Base-by-base conservation (phyloP, 164 flowering plant species). In the Vitis amurensis region DNA sequence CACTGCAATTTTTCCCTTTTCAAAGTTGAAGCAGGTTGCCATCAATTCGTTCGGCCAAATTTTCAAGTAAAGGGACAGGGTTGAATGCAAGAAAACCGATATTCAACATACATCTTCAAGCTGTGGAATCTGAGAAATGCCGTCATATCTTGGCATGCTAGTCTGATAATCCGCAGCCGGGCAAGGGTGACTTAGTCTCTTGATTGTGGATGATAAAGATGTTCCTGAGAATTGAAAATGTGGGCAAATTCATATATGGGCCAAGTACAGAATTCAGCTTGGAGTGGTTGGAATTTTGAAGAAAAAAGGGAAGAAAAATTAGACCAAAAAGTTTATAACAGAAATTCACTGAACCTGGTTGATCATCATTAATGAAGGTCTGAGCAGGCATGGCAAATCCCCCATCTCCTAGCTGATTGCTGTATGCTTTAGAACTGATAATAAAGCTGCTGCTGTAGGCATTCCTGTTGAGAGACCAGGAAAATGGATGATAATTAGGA, bases 31-130 rank as follows among this genome's bases (percentile, higher is more conserved):
- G 44, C 44, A 37, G 44, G 44, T 37, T 37, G 6, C 7, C 27
- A 23, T 23, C 27, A 23, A 23, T 23, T 23, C 27, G 27, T 23
- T 23, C 27, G 27, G 27, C 27, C 27, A 23, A 23, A 23, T 23
- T 23, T 23, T 23, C 27, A 23, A 23, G 27, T 23, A 23, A 23
- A 23, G 27, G 27, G 27, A 23, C 27, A 23, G 27, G 2, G 27
- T 23, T 23, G 27, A 23, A 23, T 59, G 10, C 2, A 57, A 50
- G 55, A 37, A 5, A 63, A 12, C 31, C 4, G 11, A 27, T 12
- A 11, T 15, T 15, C 19, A 55, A 72, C 78, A 30, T 77, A 79
- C 80, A 5, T 11, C 31, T 61, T 70, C 74, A 59, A 60, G 23
- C 6, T 64, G 65, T 2, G 67, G 70, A 63, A 62, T 29, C 61